phyloP scores from a whole-genome alignment of 2,329 filamentous ascomycete species.

The Hypomyces rosellus region DNA sequence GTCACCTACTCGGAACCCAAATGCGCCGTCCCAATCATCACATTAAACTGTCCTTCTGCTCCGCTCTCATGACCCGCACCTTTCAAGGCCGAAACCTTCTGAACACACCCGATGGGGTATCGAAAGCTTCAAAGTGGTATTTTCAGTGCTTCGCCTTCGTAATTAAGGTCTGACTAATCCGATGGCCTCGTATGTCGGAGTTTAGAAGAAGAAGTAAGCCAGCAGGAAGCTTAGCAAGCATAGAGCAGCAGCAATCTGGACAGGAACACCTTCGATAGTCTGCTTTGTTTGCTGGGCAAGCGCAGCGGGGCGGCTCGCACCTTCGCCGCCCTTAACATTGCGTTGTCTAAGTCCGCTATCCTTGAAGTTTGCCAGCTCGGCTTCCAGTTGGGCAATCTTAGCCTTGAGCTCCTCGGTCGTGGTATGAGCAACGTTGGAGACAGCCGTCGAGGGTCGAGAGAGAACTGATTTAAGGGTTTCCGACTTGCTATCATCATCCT shows the following conservation, averaged over 20 bases:
- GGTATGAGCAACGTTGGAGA: conserved; percentile 37
- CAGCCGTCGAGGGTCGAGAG: conserved; percentile 38
- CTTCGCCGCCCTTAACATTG: conserved; percentile 52
- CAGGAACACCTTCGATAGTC: conserved; percentile 69
- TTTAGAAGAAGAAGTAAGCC: conserved; percentile 92
- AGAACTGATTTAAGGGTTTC: conserved; percentile 24
- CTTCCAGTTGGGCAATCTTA: conserved; percentile 70
- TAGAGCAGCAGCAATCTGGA: conserved; percentile 75
- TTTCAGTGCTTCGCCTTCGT: too few relatives aligned
- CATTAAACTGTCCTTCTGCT: conserved; percentile 4
- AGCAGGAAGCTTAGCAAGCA: conserved; percentile 89
- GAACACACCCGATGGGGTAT: conserved; percentile 4
- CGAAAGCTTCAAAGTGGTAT: conserved; percentile 7
- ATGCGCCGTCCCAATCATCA: conserved; percentile 9
- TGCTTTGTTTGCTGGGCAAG: conserved; percentile 49
- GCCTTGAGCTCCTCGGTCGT: conserved; percentile 58
- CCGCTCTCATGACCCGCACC: neutral
- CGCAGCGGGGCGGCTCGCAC: conserved; percentile 46
- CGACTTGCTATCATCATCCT: conserved; percentile 24
- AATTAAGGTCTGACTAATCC: neutral
- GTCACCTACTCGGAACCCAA: neutral
- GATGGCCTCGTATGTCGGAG: neutral
- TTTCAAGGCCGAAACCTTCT: neutral
- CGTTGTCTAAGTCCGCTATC: conserved; percentile 73
- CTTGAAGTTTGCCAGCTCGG: conserved; percentile 63